Base-by-base conservation (phyloP, 2,329 filamentous ascomycete genomes). In the Biscogniauxia sp. region DNA sequence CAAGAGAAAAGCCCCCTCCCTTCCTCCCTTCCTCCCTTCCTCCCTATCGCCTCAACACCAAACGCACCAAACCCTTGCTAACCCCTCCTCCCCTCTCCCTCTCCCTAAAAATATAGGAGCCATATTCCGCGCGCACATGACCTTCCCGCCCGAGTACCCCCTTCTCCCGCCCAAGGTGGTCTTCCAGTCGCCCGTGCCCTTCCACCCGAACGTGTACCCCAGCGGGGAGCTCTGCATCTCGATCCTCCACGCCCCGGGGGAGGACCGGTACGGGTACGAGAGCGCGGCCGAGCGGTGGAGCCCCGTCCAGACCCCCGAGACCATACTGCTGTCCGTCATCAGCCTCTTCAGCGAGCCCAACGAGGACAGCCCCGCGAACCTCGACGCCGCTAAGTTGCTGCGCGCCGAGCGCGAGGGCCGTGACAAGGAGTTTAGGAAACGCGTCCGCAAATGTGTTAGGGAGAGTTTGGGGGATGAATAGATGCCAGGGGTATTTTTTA, bases 221-320 rank as follows among this genome's bases (percentile, higher is more conserved):
- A 87, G 86, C 72, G 95, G 95, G 70, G 87, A 89, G 66, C 91
- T 99, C 60, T 99, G 95, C 82, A 98, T 99, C 75, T 96, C 91
- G 51, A 99, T 99, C 78, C 84, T 99, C 51, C 95, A 99, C 76
- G 91, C 94, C 13, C 94, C 95, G 4, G 93, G 92, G 78, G 93
- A 97, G 72, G 95, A 99, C 73, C 88, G 91, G 73, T 95, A 91
- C 77, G 94, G 94, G 57, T 99, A 99, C 79, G 95, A 99, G 77
- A 85, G 85, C 25, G 93, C 93, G 17, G 84, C 87, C 28, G 95
- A 99, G 82, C 87, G 95, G 62, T 99, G 95, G 95, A 91, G 86
- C 61, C 95, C 95, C 26, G 94, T 98, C 1, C 95, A 98, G 77
- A 93, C 90, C 13, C 93, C 94, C 57, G 94, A 97, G 82, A 96